These are phyloP conservation scores for Stephanodiscus triporus DNA, from an alignment of 108 stramenopile species.

Conservation along the genomic window DNA sequence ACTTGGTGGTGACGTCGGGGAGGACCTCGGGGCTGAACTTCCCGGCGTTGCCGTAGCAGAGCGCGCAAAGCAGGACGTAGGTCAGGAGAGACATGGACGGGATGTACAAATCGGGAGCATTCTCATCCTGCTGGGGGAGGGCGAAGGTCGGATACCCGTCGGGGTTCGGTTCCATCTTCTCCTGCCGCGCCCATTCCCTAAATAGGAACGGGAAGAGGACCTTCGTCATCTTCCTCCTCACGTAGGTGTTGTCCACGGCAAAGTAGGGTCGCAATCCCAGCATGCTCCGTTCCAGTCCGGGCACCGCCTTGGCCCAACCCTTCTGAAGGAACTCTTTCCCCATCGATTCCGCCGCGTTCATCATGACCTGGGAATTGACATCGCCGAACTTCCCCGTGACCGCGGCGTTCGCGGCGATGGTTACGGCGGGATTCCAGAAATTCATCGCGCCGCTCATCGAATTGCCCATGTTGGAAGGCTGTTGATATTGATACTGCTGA, in stretches of 20 bases:
- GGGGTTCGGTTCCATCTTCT: conserved; percentile 35
- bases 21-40: conserved; percentile 93
- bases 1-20: conserved; percentile 87
- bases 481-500: conserved; percentile 34
- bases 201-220: conserved; percentile 88
- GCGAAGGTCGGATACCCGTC: conserved; percentile 56
- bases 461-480: conserved; percentile 40
- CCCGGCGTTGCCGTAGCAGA: conserved; percentile 88
- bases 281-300: conserved; percentile 81
- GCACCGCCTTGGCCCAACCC: conserved; percentile 66
- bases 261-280: conserved; percentile 84
- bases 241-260: conserved; percentile 95
- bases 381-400: conserved; percentile 38
- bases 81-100: conserved; percentile 96
- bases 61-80: conserved; percentile 91
- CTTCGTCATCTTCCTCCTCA: conserved; percentile 85
- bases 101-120: conserved; percentile 97
- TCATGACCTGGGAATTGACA: conserved; percentile 48
- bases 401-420: conserved; percentile 52
- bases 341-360: conserved; percentile 58
- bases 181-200: conserved; percentile 82
- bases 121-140: conserved; percentile 87
- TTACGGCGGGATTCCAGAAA: conserved; percentile 71
- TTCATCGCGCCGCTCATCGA: conserved; percentile 14
- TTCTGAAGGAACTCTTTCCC: conserved; percentile 58